Evolutionary conservation across 129 eudicot species (phyloP), one percentile per base, ranked within the genome.

Genomic region (Flaveria brownii): DNA sequence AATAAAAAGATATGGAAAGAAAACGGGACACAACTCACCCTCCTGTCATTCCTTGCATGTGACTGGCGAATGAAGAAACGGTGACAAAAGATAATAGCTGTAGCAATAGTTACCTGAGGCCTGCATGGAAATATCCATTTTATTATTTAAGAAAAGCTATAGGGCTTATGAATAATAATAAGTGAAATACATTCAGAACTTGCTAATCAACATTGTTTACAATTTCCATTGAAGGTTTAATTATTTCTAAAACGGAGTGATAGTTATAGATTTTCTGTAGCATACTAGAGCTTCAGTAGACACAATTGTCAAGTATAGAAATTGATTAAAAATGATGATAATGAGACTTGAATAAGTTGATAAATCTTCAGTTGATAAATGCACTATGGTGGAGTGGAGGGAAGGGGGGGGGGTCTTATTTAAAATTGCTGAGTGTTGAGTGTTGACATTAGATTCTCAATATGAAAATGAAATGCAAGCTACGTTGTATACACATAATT

Each of bases 21-120:
- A 43, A 78, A 73, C 50, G 6, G 52, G 80, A 20, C 20, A 56
- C 68, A 70, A 73, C 88, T 85, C 55, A 85, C 88, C 88, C 86
- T 81, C 77, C 85, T 85, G 83, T 85, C 88, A 36, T 78, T 85
- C 78, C 71, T 81, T 70, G 79, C 83, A 82, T 78, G 88, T 6
- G 88, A 85, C 54, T 85, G 88, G 14, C 86, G 86, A 60, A 81
- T 70, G 75, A 85, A 85, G 81, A 85, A 85, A 52, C 88, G 85
- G 51, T 85, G 88, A 74, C 86, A 81, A 63, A 77, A 85, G 76
- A 85, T 78, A 45, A 85, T 85, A 55, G 88, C 88, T 16, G 88
- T 85, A 23, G 88, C 88, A 62, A 85, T 85, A 50, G 88, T 85
- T 39, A 85, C 88, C 64, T 85, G 88, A 30, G 88, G 88, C 74